A percentile compares a stretch with the other conserved stretches of the same genome.
Conservation (phyloP, 2,329 filamentous ascomycete species). For the Onygenales sp. region DNA sequence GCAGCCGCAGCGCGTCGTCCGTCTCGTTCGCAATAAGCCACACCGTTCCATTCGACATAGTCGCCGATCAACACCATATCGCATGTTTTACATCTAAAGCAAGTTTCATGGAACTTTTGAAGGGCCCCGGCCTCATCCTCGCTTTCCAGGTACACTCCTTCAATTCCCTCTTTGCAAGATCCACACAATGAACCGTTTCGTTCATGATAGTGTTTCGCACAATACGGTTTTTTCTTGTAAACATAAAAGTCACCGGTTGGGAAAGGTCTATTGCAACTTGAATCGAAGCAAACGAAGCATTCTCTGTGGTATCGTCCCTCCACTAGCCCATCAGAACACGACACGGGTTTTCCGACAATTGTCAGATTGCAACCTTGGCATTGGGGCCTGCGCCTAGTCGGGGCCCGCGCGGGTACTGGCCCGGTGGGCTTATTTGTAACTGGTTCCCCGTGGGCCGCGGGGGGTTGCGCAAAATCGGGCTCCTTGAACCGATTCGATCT, state of each 20-base stretch:
- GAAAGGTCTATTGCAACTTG: slow-evolving; percentile 69
- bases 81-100: slow-evolving; percentile 73
- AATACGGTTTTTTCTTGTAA: slow-evolving; percentile 76
- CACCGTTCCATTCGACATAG: slow-evolving; percentile 80
- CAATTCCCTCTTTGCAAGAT: slow-evolving; percentile 73
- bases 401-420: slow-evolving; percentile 2
- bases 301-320: slow-evolving; percentile 91
- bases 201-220: slow-evolving; percentile 84
- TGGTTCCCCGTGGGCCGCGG: neutral
- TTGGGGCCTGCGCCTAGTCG: slow-evolving; percentile 33
- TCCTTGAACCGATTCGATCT: neutral
- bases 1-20: slow-evolving; percentile 51
- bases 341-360: slow-evolving; percentile 87
- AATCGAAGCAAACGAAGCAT: slow-evolving; percentile 72
- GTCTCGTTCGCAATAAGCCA: slow-evolving; percentile 78
- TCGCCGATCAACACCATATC: slow-evolving; percentile 64
- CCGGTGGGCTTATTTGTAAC: neutral
- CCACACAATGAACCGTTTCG: slow-evolving; percentile 80
- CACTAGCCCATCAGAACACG: slow-evolving; percentile 82
- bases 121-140: slow-evolving; percentile 24
- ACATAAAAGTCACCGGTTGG: slow-evolving; percentile 89
- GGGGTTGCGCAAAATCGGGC: neutral
- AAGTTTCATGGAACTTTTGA: slow-evolving; percentile 75
- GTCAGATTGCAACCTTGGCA: slow-evolving; percentile 72
- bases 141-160: slow-evolving; percentile 87